Conservation (phyloP, 352 stramenopile species). For the Pythium vanterpoolii region DNA sequence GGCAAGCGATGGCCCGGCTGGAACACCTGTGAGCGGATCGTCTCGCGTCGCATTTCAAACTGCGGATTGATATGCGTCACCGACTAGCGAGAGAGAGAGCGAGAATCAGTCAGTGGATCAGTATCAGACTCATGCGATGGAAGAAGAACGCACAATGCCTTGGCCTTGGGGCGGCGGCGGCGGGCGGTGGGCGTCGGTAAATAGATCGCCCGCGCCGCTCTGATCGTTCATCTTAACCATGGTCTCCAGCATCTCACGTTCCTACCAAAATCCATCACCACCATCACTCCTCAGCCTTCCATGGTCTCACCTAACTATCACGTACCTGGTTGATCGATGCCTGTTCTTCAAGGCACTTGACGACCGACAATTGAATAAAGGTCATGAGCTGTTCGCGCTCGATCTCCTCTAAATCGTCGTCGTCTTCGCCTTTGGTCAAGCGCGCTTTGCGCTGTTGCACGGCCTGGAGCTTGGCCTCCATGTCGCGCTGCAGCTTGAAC, state of each 20-base stretch:
- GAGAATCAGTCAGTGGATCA: slow-evolving; percentile 3
- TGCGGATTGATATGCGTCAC: slow-evolving; percentile 83
- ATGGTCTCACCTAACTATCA: background rate
- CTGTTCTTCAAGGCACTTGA: slow-evolving; percentile 82
- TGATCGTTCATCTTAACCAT: slow-evolving; percentile 81
- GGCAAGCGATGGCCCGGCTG: slow-evolving; percentile 93
- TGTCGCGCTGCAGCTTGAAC: slow-evolving; percentile 73
- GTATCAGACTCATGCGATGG: background rate
- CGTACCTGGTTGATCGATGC: slow-evolving; percentile 55
- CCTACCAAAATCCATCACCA: slow-evolving; percentile 24
- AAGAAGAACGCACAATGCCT: slow-evolving; percentile 54
- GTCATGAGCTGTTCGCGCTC: slow-evolving; percentile 81
- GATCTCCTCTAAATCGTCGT: slow-evolving; percentile 66
- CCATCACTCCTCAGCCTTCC: background rate
- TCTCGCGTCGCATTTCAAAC: slow-evolving; percentile 87
- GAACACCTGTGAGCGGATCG: slow-evolving; percentile 90
- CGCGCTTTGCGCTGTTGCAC: slow-evolving; percentile 47
- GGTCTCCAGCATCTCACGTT: slow-evolving; percentile 83
- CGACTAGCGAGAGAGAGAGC: slow-evolving; percentile 33
- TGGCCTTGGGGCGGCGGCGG: slow-evolving; percentile 61
- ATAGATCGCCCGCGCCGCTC: slow-evolving; percentile 54
- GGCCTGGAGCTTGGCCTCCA: slow-evolving; percentile 63
- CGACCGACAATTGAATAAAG: slow-evolving; percentile 69
- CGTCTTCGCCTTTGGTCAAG: slow-evolving; percentile 42
- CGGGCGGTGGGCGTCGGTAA: slow-evolving; percentile 62